phyloP scores from a whole-genome alignment of 768 basidiomycete species.

The Kwoniella shandongensis region DNA sequence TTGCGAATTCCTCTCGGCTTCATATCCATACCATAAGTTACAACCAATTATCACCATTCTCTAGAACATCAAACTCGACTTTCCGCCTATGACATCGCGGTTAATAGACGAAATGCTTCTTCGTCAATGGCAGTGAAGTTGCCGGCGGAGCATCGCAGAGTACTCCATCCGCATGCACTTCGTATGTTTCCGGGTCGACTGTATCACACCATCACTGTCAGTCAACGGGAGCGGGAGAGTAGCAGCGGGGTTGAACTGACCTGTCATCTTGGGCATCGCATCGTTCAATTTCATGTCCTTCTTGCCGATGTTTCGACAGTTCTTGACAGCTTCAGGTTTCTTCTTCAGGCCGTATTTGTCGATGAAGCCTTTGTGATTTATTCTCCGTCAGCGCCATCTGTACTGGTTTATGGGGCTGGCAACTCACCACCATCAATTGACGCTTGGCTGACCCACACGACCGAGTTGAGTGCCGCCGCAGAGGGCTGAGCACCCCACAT shows the following conservation, averaged over 20 bases:
- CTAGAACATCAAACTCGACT: too few relatives aligned
- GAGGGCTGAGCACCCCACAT: conserved; percentile 88
- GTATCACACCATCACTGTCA: background rate
- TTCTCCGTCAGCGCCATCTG: too few relatives aligned
- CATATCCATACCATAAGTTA: too few relatives aligned
- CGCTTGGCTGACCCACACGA: conserved; percentile 77
- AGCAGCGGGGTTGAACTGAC: conserved; percentile 26
- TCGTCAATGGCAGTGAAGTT: conserved; percentile 65
- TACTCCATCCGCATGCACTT: conserved; percentile 76
- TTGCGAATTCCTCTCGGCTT: too few relatives aligned
- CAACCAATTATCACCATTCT: too few relatives aligned
- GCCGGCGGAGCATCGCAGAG: conserved; percentile 77
- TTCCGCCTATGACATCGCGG: background rate
- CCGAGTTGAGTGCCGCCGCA: conserved; percentile 79
- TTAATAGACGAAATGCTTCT: conserved; percentile 69
- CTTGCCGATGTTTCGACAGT: conserved; percentile 75
- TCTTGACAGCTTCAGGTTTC: conserved; percentile 68
- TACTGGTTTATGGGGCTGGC: too few relatives aligned
- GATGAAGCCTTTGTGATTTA: conserved; percentile 63
- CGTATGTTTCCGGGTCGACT: conserved; percentile 91
- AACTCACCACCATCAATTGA: conserved; percentile 61
- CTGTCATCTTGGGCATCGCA: conserved; percentile 70
- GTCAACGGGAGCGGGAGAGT: background rate
- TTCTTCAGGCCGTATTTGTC: conserved; percentile 70
- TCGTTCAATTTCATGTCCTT: conserved; percentile 93